Conservation (phyloP, 768 basidiomycete species). For the Rhodotorula babjevae region DNA sequence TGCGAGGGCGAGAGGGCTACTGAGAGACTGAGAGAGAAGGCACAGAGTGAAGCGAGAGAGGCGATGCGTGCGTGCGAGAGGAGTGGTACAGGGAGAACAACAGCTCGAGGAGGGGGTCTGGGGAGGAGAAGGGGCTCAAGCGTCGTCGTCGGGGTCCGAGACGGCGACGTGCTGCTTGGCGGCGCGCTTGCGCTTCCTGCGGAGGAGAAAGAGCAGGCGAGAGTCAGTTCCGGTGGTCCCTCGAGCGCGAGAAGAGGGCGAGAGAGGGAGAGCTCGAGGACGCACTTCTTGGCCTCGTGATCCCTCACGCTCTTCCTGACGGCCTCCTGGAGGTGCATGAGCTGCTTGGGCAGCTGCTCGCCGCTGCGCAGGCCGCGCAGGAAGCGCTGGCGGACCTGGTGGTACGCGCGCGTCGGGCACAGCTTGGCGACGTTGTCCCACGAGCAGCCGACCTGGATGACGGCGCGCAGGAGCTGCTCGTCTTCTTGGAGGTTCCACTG, state of each 20-base stretch:
- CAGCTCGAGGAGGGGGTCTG: background rate
- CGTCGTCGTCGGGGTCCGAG: background rate
- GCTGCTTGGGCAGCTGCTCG: slow-evolving; percentile 22
- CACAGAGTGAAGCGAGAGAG: background rate
- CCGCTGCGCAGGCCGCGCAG: slow-evolving; percentile 37
- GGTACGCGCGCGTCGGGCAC: slow-evolving; percentile 43
- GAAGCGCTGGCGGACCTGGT: slow-evolving; percentile 43
- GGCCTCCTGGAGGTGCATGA: slow-evolving; percentile 22
- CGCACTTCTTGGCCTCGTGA: slow-evolving; percentile 21
- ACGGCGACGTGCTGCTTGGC: background rate
- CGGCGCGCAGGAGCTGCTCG: slow-evolving; percentile 40
- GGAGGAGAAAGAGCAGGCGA: too few relatives aligned
- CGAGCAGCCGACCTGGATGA: slow-evolving; percentile 39
- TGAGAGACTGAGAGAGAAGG: background rate
- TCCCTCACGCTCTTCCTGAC: slow-evolving; percentile 19
- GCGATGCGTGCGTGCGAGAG: background rate
- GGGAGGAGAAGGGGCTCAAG: background rate
- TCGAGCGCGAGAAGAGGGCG: background rate
- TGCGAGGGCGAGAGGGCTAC: background rate
- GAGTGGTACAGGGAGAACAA: background rate
- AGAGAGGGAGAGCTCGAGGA: background rate
- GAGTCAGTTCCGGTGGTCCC: background rate
- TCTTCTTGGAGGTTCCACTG: slow-evolving; percentile 41
- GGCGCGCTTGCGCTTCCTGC: slow-evolving; percentile 18
- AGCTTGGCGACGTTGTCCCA: slow-evolving; percentile 43